Conservation (phyloP, 805 yeast genomes). For the Teunomyces barrocoloradensis region DNA sequence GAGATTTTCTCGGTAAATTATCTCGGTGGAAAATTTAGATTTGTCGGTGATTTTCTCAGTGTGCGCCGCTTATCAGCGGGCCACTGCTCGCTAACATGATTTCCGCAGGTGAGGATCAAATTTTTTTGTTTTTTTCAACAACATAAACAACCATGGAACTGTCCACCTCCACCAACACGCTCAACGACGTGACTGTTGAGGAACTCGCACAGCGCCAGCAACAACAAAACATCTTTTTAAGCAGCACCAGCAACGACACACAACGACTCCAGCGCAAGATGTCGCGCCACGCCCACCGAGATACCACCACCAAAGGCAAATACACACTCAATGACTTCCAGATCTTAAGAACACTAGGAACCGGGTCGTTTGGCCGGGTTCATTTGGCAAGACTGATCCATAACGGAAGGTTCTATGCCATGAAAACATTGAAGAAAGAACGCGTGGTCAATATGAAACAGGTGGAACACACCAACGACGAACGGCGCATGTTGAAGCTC, state of each 20-base stretch:
- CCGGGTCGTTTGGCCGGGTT: constrained; percentile 61
- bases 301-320: constrained; percentile 52
- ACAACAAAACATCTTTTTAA: constrained; percentile 25
- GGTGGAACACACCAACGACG: constrained; percentile 64
- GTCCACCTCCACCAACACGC: constrained; percentile 17
- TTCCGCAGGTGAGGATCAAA: no score
- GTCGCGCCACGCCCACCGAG: constrained; percentile 12
- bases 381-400: constrained; percentile 58
- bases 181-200: constrained; percentile 27
- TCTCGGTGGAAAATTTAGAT: no score
- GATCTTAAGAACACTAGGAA: constrained; percentile 56
- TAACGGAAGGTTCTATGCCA: constrained; percentile 58
- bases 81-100: neutral
- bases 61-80: no score
- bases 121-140: no score
- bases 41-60: neutral
- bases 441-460: constrained; percentile 61
- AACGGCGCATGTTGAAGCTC: constrained; percentile 54
- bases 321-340: constrained; percentile 56
- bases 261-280: constrained; percentile 8
- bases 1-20: no score
- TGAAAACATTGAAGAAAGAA: constrained; percentile 55
- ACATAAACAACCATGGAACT: constrained; percentile 18
- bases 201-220: constrained; percentile 27
- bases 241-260: constrained; percentile 11